Base-by-base conservation (phyloP, 1,284 basidiomycete species). In the Leccinum olivaceoglutinosum region DNA sequence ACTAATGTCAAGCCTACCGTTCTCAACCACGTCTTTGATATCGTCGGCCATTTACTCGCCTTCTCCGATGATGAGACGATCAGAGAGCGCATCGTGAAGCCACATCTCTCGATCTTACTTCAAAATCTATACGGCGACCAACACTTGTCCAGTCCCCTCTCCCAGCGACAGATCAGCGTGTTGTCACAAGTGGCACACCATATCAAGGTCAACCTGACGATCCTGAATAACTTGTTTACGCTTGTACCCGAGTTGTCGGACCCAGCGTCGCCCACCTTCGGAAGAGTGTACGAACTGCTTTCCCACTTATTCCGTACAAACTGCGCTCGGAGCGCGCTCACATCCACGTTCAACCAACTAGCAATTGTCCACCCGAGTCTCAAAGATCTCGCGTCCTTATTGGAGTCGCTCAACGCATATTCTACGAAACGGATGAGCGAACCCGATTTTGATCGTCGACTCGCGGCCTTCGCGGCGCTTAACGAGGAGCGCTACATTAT, bases 381-480 rank as follows among this genome's bases (percentile, higher is more conserved):
- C 36, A 70, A 76, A 21, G 68, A 72, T 2, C 72, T 91, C 1
- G 80, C 87, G 0, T 75, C 79, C 9, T 74, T 95, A 3, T 73
- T 94, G 54, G 81, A 82, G 11, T 84, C 85, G 1, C 82, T 99
- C 65, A 99, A 99, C 71, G 88, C 96, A 0, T 98, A 89, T 75
- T 96, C 94, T 1, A 77, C 75, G 1, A 90, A 85, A 68, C 84
- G 94, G 14, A 76, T 96, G 46, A 94, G 97, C 61, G 95, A 99
- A 73, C 92, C 94, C 2, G 94, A 99, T 74, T 98, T 98, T 70
- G 93, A 98, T 66, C 83, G 85, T 56, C 90, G 96, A 3, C 80
- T 99, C 14, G 75, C 77, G 2, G 95, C 93, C 0, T 98, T 94
- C 75, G 82, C 85, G 4, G 75, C 72, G 10, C 78, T 99, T 60